Base-by-base conservation (phyloP, 1,284 basidiomycete species). In the Malassezia yamatoensis region DNA sequence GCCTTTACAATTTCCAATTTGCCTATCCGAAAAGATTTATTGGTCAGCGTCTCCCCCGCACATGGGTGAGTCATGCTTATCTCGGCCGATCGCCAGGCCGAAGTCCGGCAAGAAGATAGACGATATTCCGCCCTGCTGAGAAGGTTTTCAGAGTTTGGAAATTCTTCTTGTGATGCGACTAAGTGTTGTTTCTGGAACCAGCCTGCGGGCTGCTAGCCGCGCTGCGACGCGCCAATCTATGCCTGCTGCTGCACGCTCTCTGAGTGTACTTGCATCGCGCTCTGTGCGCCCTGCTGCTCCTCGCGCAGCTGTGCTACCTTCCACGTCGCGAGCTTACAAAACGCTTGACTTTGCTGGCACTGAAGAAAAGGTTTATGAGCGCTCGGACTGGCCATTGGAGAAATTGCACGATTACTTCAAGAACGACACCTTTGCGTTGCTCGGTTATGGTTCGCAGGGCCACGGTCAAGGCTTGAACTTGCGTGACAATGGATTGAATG, bases 391-490 rank as follows among this genome's bases (percentile, higher is more conserved):
- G 94, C 94, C 93, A 41, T 80, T 93, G 60, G 84, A 90, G 70
- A 96, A 89, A 65, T 85, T 99, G 76, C 93, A 96, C 78, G 90
- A 96, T 76, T 80, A 75, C 65, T 94, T 98, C 83, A 96, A 96
- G 80, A 86, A 96, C 76, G 94, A 99, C 79, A 96, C 93, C 65
- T 88, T 99, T 61, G 93, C 93, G 64, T 65, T 98, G 44, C 67
- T 72, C 39, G 96, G 94, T 62, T 98, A 99, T 77, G 94, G 94
- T 65, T 96, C 94, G 38, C 79, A 80, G 79, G 91, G 91, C 51
- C 93, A 98, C 78, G 94, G 91, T 45, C 94, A 98, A 80, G 91
- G 91, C 70, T 81, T 98, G 77, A 98, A 98, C 78, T 90, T 93
- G 60, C 90, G 94, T 74, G 94, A 98, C 83, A 91, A 98, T 72